Base-by-base conservation (phyloP, 2,329 filamentous ascomycete species). In the Monosporascus sp. region DNA sequence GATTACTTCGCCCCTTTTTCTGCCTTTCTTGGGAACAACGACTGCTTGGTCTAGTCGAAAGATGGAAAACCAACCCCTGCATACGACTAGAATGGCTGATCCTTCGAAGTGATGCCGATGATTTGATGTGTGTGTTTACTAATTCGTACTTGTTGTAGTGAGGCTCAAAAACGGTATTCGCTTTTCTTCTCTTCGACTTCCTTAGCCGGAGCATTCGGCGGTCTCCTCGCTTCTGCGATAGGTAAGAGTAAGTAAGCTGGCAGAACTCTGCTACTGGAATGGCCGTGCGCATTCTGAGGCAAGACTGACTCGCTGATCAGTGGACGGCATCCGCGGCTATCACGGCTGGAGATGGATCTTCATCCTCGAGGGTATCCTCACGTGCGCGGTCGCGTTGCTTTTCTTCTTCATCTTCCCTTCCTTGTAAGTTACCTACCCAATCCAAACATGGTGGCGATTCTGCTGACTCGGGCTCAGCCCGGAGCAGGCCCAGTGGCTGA, bases 151-250 rank as follows among this genome's bases (percentile, higher is more conserved):
- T 18, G 7, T 14, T 46, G 43, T 27, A 46, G 78, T 45, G 94
- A 97, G 72, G 90, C 92, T 2, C 93, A 97, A 72, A 90, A 90
- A 65, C 85, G 94, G 31, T 97, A 92, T 73, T 89, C 86, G 17
- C 92, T 97, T 76, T 97, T 97, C 78, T 97, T 97, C 77, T 86
- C 82, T 64, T 89, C 81, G 27, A 92, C 89, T 1, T 88, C 86
- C 0, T 75, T 93, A 3, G 89, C 89, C 1, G 89, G 89, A 35
- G 89, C 90, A 0, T 97, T 96, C 63, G 91, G 90, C 44, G 91
- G 91, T 2, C 79, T 97, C 1, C 78, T 97, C 5, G 92, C 92
- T 1, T 87, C 85, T 1, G 92, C 87, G 0, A 95, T 97, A 57
- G 89, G 89, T n/a, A 89, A 94, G 65, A 92, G 69, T 72, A 60